phyloP scores from a whole-genome alignment of 768 basidiomycete species.

The Leccinum olivaceopallidum region DNA sequence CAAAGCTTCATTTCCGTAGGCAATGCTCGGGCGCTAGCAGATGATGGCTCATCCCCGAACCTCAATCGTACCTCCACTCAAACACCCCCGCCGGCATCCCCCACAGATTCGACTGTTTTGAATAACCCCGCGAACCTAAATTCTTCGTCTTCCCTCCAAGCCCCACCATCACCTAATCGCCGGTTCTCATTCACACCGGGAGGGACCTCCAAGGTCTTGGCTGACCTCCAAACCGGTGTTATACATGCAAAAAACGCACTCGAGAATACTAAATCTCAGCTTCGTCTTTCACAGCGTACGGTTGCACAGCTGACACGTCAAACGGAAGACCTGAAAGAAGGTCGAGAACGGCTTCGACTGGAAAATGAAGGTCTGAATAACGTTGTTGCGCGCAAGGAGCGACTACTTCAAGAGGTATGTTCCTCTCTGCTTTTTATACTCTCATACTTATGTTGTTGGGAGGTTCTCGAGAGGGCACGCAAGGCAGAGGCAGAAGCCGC shows the following conservation, averaged over 20 bases:
- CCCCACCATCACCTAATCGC: conserved; percentile 52
- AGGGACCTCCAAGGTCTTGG: conserved; percentile 85
- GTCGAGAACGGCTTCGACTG: conserved; percentile 73
- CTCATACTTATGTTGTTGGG: conserved; percentile 2
- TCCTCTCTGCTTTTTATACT: neutral
- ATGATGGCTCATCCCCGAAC: conserved; percentile 55
- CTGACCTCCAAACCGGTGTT: conserved; percentile 84
- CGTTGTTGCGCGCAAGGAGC: conserved; percentile 85
- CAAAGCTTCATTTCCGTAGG: conserved; percentile 45
- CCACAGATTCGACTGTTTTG: conserved; percentile 38
- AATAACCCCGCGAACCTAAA: conserved; percentile 30
- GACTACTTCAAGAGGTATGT: conserved; percentile 79
- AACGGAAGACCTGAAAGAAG: conserved; percentile 88
- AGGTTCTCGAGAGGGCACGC: conserved; percentile 83
- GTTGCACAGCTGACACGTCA: conserved; percentile 84
- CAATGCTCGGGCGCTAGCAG: conserved; percentile 81
- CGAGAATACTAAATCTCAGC: conserved; percentile 83
- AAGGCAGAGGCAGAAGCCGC: conserved; percentile 81
- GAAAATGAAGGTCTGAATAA: conserved; percentile 91
- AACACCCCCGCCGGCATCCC: conserved; percentile 31
- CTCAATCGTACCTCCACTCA: conserved; percentile 32
- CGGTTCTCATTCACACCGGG: conserved; percentile 66
- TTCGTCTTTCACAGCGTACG: conserved; percentile 76
- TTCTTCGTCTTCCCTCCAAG: conserved; percentile 41
- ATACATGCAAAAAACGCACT: conserved; percentile 75